phyloP scores from a whole-genome alignment of 768 basidiomycete species.

The Tubosaeta brunneosetosa region DNA sequence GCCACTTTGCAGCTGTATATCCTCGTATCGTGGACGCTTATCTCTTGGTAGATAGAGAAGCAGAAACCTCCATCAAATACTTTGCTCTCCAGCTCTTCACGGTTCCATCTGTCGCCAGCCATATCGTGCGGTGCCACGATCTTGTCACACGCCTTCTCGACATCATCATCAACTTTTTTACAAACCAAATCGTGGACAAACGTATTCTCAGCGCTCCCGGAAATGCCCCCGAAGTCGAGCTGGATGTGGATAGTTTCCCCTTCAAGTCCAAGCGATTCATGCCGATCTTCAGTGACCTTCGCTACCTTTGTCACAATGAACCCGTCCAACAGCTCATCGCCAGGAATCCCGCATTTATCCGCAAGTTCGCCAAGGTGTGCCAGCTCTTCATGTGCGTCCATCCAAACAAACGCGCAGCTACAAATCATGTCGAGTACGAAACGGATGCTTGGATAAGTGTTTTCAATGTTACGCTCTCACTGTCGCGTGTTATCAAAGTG shows the following conservation, averaged over 20 bases:
- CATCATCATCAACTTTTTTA: slow-evolving; percentile 89
- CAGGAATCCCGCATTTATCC: slow-evolving; percentile 58
- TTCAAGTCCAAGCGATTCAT: slow-evolving; percentile 96
- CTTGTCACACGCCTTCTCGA: slow-evolving; percentile 73
- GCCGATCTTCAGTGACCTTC: slow-evolving; percentile 88
- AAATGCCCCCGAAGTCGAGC: slow-evolving; percentile 21
- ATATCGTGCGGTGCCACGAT: slow-evolving; percentile 69
- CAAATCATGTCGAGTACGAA: slow-evolving; percentile 92
- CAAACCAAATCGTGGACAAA: slow-evolving; percentile 78
- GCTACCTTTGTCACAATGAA: slow-evolving; percentile 77
- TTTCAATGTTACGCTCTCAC: slow-evolving; percentile 89
- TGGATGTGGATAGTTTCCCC: slow-evolving; percentile 81
- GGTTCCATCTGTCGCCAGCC: slow-evolving; percentile 76
- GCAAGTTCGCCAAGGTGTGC: slow-evolving; percentile 71
- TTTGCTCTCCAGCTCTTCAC: slow-evolving; percentile 92
- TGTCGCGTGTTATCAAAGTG: slow-evolving; percentile 84
- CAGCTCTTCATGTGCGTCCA: slow-evolving; percentile 92
- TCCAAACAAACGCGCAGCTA: slow-evolving; percentile 77
- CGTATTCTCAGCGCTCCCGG: slow-evolving; percentile 43
- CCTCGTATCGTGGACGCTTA: slow-evolving; percentile 86
- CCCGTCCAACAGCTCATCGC: slow-evolving; percentile 79
- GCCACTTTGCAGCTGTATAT: slow-evolving; percentile 82
- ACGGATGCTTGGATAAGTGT: slow-evolving; percentile 96
- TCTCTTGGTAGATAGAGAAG: slow-evolving; percentile 88
- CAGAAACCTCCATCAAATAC: slow-evolving; percentile 92